A percentile compares a stretch with the other conserved stretches of the same genome.
Evolutionary conservation across 768 basidiomycete genomes (phyloP).

Genomic region (Pleurotus citrinopileatus): DNA sequence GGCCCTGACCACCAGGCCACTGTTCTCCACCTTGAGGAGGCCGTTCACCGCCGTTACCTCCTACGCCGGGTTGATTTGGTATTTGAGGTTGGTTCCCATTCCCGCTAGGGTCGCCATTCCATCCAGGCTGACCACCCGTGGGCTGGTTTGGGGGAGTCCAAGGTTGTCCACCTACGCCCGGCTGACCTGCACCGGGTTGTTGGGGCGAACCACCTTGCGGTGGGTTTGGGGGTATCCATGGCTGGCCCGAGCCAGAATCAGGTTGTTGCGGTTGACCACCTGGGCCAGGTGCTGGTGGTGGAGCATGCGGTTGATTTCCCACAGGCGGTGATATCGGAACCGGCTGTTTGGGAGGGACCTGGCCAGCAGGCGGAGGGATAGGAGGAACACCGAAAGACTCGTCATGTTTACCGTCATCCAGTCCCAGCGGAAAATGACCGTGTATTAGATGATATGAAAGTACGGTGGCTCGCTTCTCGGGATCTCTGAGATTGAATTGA

Average conservation of each 20-base stretch:
- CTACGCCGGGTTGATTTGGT: neutral
- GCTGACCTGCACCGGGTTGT: too few species aligned
- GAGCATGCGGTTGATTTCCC: too few species aligned
- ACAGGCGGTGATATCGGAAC: too few species aligned
- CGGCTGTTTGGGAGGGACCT: neutral
- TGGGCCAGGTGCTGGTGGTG: neutral
- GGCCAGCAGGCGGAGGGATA: neutral
- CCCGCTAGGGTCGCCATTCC: neutral
- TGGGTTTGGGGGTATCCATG: too few species aligned
- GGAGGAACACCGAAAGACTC: conserved; percentile 1
- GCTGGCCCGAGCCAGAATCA: neutral
- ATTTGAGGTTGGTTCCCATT: neutral
- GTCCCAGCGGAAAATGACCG: conserved; percentile 38
- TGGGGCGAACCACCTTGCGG: too few species aligned
- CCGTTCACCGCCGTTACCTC: neutral
- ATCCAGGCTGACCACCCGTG: neutral
- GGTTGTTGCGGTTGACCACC: neutral
- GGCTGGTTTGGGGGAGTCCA: neutral
- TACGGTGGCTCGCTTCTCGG: conserved; percentile 37
- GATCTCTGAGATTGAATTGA: conserved; percentile 27
- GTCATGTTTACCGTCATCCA: conserved; percentile 3
- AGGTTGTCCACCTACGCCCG: neutral
- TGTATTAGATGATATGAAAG: conserved; percentile 57
- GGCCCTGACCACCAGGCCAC: neutral
- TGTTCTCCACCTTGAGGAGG: neutral